These are phyloP conservation scores for Oxytropis ochrocephala DNA, from an alignment of 306 rosid species.

Conservation along the genomic window DNA sequence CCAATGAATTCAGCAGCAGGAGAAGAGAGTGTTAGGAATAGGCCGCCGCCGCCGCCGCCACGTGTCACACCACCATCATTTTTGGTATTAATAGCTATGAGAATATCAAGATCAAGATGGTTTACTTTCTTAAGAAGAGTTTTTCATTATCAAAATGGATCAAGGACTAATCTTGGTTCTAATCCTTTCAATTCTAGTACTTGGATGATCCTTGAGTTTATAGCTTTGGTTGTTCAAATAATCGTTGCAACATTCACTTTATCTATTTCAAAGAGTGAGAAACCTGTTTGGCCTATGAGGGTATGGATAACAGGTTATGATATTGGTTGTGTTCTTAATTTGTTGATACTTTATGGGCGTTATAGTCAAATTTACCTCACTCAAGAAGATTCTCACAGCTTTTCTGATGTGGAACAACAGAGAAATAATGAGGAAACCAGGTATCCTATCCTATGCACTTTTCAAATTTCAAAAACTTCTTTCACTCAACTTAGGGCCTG, in stretches of 20 bases:
- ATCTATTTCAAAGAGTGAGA: constrained; percentile 64
- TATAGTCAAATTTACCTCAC: constrained; percentile 40
- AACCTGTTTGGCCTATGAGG: constrained; percentile 98
- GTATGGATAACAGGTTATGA: constrained; percentile 83
- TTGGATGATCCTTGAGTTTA: constrained; percentile 80
- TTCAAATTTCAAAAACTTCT: constrained; percentile 13
- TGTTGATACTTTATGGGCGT: constrained; percentile 76
- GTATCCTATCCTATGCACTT: constrained; percentile 34
- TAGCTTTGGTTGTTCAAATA: constrained; percentile 64
- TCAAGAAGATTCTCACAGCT: constrained; percentile 47
- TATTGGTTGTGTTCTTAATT: constrained; percentile 69
- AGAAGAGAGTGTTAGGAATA: constrained; percentile 28
- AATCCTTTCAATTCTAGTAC: constrained; percentile 81
- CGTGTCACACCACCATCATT: constrained; percentile 38
- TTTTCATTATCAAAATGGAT: constrained; percentile 89
- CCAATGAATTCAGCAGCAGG: constrained; percentile 24
- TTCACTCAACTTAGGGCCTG: not conserved
- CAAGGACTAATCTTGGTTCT: constrained; percentile 77
- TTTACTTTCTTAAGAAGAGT: constrained; percentile 81
- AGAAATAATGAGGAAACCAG: constrained; percentile 70
- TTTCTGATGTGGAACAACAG: constrained; percentile 68
- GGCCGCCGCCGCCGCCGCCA: no score
- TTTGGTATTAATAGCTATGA: constrained; percentile 55
- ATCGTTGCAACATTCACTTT: constrained; percentile 45
- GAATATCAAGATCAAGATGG: constrained; percentile 94